Percentiles rank a stretch among this genome's conserved stretches.
Conservation (phyloP, 331 rosid genomes). For the Stylosanthes scabra region DNA sequence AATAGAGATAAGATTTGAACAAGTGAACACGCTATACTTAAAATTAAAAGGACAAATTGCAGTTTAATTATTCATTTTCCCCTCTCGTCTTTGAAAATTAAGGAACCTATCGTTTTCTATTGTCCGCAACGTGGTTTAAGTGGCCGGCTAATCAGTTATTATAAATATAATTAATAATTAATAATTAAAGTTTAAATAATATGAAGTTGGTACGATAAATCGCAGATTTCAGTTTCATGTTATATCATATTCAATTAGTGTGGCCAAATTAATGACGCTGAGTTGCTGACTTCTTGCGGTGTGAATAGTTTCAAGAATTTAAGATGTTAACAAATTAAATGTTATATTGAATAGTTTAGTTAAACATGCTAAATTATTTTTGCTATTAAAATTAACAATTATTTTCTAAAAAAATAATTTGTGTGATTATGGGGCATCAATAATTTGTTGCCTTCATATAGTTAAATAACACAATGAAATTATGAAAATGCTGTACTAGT, state of each 20-base stretch:
- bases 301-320: no score
- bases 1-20: conserved; percentile 7
- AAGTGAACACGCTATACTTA: neutral
- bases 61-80: neutral
- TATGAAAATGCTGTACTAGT: no score
- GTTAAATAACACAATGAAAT: no score
- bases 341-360: no score
- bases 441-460: no score
- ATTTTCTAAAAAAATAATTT: no score
- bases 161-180: no score
- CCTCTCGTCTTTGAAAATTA: conserved; percentile 22
- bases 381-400: no score
- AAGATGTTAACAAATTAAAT: no score
- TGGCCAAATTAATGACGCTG: neutral
- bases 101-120: conserved; percentile 3
- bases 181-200: conserved; percentile 1
- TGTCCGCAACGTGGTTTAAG: conserved; percentile 18
- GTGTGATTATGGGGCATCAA: no score
- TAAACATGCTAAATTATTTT: no score
- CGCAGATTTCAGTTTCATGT: neutral
- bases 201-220: neutral
- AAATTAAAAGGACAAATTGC: conserved; percentile 23
- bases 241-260: neutral
- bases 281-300: neutral
- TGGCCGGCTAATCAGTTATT: conserved; percentile 37